phyloP scores from a whole-genome alignment of 2,329 filamentous ascomycete genomes.

The Xylariaceae sp. region DNA sequence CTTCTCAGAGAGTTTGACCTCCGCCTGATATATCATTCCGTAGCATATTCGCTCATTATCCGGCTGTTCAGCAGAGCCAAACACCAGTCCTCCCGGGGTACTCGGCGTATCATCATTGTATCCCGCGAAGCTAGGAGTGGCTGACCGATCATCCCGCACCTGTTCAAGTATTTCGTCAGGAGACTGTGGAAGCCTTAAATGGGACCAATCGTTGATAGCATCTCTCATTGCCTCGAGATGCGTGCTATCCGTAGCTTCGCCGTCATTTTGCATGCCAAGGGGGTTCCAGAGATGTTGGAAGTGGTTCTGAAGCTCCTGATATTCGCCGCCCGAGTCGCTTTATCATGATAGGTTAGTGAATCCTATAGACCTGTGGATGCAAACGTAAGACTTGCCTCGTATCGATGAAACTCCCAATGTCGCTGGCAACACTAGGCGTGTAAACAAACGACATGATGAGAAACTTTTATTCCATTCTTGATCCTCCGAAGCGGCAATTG shows the following conservation, averaged over 20 bases:
- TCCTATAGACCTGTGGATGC: neutral
- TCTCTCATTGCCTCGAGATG: neutral
- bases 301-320: neutral
- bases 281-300: neutral
- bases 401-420: neutral
- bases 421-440: neutral
- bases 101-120: too few relatives aligned
- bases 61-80: neutral
- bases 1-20: slow-evolving; percentile 35
- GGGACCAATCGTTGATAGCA: neutral
- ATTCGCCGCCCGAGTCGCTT: slow-evolving; percentile 1
- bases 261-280: neutral
- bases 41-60: slow-evolving; percentile 5
- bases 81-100: too few relatives aligned
- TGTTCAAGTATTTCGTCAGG: neutral
- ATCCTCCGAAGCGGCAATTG: neutral
- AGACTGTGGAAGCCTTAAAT: neutral
- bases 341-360: neutral
- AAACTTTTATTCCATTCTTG: neutral
- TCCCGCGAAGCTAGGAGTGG: too few relatives aligned
- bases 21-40: slow-evolving; percentile 34
- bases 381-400: slow-evolving; percentile 1
- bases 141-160: neutral
- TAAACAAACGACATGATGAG: slow-evolving; percentile 5
- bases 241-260: neutral